Conservation (phyloP, 1,284 basidiomycete species). For the Rhodotorula sp. region DNA sequence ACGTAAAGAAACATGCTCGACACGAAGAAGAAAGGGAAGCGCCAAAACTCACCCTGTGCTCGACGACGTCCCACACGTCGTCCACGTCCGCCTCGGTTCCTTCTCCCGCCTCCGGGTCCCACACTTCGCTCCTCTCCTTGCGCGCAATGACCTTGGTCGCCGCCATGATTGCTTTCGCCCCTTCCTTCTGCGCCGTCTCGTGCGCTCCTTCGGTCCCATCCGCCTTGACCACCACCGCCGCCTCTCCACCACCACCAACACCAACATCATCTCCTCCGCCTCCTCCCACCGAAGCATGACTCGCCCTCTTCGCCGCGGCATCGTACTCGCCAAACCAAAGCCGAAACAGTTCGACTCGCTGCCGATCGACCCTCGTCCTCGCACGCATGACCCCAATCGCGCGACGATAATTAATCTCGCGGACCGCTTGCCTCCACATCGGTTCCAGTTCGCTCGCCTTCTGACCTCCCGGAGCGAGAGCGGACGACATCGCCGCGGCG, state of each 20-base stretch:
- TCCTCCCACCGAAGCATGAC: too few relatives aligned
- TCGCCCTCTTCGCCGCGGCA: too few relatives aligned
- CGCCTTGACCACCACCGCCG: not conserved
- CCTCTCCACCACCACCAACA: not conserved
- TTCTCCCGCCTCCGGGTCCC: not conserved
- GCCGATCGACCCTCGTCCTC: slow-evolving; percentile 19
- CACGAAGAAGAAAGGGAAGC: not conserved
- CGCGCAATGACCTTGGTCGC: not conserved
- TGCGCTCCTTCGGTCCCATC: slow-evolving; percentile 2
- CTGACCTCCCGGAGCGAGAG: not conserved
- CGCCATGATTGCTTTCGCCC: not conserved
- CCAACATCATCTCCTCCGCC: not conserved
- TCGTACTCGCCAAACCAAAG: slow-evolving; percentile 16
- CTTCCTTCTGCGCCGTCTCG: not conserved
- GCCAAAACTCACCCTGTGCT: slow-evolving; percentile 21
- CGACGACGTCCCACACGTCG: slow-evolving; percentile 39
- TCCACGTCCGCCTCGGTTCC: slow-evolving; percentile 12
- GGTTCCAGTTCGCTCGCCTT: not conserved
- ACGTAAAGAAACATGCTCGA: too few relatives aligned
- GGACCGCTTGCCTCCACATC: slow-evolving; percentile 20
- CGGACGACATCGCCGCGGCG: not conserved
- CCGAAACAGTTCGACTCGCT: slow-evolving; percentile 21
- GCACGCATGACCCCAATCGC: slow-evolving; percentile 2
- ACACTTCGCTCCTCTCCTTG: not conserved
- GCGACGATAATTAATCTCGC: slow-evolving; percentile 24